Evolutionary conservation across 1,284 basidiomycete genomes (phyloP).

Genomic region (Ceratobasidium sp.): DNA sequence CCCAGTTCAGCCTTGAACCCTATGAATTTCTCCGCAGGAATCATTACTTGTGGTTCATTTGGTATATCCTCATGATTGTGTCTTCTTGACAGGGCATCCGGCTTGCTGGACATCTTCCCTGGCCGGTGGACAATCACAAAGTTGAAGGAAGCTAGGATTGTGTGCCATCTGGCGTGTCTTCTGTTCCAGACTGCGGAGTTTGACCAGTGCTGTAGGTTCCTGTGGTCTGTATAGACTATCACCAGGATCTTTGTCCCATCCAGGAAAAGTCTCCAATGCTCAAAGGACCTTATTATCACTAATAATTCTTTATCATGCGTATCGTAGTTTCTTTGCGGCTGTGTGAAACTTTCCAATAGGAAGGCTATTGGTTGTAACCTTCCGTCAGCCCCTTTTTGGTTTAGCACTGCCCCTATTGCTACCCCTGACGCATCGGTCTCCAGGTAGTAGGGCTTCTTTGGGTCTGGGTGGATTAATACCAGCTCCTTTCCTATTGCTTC

Average conservation of each 20-base stretch:
- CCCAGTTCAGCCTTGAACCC: not conserved
- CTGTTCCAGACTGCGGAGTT: constrained; percentile 50
- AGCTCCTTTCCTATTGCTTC: constrained; percentile 16
- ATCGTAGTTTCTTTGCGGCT: too few relatives aligned
- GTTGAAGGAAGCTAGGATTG: not conserved
- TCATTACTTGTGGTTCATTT: constrained; percentile 6
- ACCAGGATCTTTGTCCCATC: constrained; percentile 42
- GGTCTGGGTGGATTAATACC: constrained; percentile 12
- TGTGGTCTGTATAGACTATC: constrained; percentile 9
- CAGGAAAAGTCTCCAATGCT: constrained; percentile 48
- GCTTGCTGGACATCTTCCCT: constrained; percentile 30
- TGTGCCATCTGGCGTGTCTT: not conserved
- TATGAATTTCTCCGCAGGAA: not conserved
- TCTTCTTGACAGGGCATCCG: constrained; percentile 49
- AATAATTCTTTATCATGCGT: not conserved
- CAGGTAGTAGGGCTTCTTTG: not conserved
- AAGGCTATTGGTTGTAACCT: not conserved
- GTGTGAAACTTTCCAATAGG: not conserved
- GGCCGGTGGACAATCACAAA: not conserved
- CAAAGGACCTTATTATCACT: constrained; percentile 41
- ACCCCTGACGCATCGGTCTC: constrained; percentile 18
- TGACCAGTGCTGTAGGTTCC: constrained; percentile 20
- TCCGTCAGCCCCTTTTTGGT: not conserved
- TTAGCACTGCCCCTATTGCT: constrained; percentile 2
- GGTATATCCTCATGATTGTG: constrained; percentile 39